Conservation (phyloP, 768 basidiomycete species). For the Lenzites betulinus region DNA sequence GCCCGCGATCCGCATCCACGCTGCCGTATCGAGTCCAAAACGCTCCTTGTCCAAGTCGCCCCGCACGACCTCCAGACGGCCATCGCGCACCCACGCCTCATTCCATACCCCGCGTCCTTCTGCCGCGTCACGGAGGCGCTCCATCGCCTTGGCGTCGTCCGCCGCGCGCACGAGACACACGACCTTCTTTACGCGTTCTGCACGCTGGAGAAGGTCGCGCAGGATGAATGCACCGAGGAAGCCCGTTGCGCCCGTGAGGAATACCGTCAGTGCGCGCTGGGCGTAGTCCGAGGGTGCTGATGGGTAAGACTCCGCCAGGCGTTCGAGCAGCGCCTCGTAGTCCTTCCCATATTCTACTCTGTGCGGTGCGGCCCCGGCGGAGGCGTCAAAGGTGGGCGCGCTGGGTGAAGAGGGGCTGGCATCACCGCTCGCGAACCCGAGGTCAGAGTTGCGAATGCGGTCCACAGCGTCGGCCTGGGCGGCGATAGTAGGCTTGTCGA, state of each 20-base stretch:
- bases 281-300: constrained; percentile 59
- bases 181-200: constrained; percentile 74
- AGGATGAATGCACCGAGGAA: constrained; percentile 95
- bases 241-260: constrained; percentile 96
- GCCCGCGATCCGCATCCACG: constrained; percentile 66
- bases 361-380: constrained; percentile 8
- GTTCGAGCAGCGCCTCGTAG: constrained; percentile 58
- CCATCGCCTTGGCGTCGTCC: constrained; percentile 58
- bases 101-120: constrained; percentile 87
- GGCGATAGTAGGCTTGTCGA: constrained; percentile 84
- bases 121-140: constrained; percentile 69
- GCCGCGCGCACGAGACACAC: constrained; percentile 89
- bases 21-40: constrained; percentile 68
- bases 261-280: constrained; percentile 65
- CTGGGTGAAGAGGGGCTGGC: neutral
- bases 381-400: neutral
- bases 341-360: constrained; percentile 77
- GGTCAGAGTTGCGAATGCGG: constrained; percentile 70
- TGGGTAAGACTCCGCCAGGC: constrained; percentile 62
- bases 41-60: constrained; percentile 79
- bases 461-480: constrained; percentile 81
- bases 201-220: constrained; percentile 68
- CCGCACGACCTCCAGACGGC: constrained; percentile 73
- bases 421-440: constrained; percentile 57
- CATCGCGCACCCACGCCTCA: constrained; percentile 71